Evolutionary conservation across 2,329 filamentous ascomycete genomes (phyloP).

Genomic region (Alternaria ethzedia): DNA sequence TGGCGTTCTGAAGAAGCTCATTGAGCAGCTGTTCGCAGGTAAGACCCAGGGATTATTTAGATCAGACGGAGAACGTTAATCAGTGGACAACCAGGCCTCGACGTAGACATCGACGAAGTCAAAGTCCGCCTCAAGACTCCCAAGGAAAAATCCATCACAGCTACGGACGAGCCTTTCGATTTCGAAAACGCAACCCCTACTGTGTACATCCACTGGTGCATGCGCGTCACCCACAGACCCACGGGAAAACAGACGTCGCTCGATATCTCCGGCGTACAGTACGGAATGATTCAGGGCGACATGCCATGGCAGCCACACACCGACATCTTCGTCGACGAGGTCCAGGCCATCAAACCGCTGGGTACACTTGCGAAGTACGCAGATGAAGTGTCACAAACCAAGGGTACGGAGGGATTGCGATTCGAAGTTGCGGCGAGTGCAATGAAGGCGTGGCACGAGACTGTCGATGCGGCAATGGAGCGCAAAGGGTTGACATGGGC

Average conservation of each 20-base stretch:
- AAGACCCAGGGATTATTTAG: background rate
- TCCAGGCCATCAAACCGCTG: background rate
- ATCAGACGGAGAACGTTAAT: background rate
- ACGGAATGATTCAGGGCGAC: background rate
- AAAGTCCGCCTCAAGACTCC: background rate
- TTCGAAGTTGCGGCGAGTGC: background rate
- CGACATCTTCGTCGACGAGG: background rate
- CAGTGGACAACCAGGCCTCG: background rate
- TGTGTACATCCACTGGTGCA: constrained; percentile 1
- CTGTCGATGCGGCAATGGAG: constrained; percentile 3
- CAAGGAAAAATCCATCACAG: background rate
- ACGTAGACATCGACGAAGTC: constrained; percentile 9
- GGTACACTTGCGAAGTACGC: constrained; percentile 1
- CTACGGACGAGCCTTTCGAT: background rate
- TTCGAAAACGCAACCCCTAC: background rate
- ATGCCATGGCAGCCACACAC: background rate
- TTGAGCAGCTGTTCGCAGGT: constrained; percentile 8
- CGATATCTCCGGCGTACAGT: constrained; percentile 6
- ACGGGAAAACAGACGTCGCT: constrained; percentile 7
- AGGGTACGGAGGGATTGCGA: background rate
- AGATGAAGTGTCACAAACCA: background rate
- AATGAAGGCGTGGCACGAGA: constrained; percentile 5
- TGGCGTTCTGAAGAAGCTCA: constrained; percentile 1
- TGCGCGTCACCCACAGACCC: constrained; percentile 1
- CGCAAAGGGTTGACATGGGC: constrained; percentile 2